Evolutionary conservation across 352 stramenopile species (phyloP), one percentile per base, ranked within the genome.

Genomic region (Proteromonas lacertae): DNA sequence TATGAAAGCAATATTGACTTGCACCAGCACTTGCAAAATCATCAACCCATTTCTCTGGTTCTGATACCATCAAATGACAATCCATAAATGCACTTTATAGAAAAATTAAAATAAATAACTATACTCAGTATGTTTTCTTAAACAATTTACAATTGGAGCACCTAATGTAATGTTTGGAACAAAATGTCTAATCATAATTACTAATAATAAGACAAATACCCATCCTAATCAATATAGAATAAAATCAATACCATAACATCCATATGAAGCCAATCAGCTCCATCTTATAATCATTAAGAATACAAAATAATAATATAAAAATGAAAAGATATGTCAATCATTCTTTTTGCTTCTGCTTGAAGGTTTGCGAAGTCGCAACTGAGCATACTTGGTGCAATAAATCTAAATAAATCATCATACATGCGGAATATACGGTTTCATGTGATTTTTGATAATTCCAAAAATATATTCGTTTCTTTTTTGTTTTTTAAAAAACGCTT

Each of bases 161-260:
- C 83, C 83, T 60, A 86, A 92, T 18, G 71, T 86, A 40, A 95
- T 76, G 53, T 89, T 90, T 34, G 73, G 44, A n/a, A n/a, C 12
- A 39, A 12, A 32, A 22, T 39, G 30, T 10, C 5, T 35, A 26
- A 35, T 10, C 5, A 10, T 26, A 10, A 10, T 10, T 10, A 35
- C 10, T 10, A 10, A 28, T 28, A 28, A 10, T 10, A 10, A 28
- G 10, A 10, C 5, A 28, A 10, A 28, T 28, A 10, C 24, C 10
- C 10, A 10, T 28, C 5, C 10, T 10, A 10, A 10, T 26, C 5
- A 25, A 57, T 62, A 4, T 52, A 75, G 32, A 96, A 80, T 50
- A 95, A 96, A 53, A 93, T 79, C 25, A 81, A 79, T 56, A 93
- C 79, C 79, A 95, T 93, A 25, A 95, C 69, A 57, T 95, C 81